Percentiles rank a stretch among this genome's conserved stretches.
These are phyloP conservation scores for Neoboletus magnificus DNA, from an alignment of 768 basidiomycete species.

Conservation along the genomic window DNA sequence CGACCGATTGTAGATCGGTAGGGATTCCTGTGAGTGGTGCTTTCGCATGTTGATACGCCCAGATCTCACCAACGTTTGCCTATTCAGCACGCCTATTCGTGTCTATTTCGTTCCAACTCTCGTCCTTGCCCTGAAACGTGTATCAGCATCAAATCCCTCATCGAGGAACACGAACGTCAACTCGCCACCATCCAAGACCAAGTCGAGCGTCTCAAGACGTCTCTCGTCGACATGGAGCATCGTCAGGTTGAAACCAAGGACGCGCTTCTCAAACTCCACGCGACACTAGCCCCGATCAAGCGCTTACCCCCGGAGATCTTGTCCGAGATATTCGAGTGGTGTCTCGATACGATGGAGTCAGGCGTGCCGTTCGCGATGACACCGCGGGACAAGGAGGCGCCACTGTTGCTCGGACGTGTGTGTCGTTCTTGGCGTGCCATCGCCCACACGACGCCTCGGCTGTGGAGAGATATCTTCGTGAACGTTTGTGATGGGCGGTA, in stretches of 20 bases:
- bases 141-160: slow-evolving; percentile 11
- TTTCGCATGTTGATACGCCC: no score
- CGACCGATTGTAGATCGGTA: not conserved
- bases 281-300: slow-evolving; percentile 20
- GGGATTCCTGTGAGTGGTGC: slow-evolving; percentile 15
- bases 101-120: slow-evolving; percentile 13
- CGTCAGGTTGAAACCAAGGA: slow-evolving; percentile 2
- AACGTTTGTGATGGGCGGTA: slow-evolving; percentile 22
- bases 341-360: slow-evolving; percentile 4
- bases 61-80: not conserved
- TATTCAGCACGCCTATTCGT: slow-evolving; percentile 9
- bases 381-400: slow-evolving; percentile 11
- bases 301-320: slow-evolving; percentile 26
- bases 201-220: not conserved
- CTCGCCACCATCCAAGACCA: slow-evolving; percentile 13
- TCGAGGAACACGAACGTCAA: slow-evolving; percentile 14
- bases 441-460: slow-evolving; percentile 21
- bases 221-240: slow-evolving; percentile 13
- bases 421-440: slow-evolving; percentile 29
- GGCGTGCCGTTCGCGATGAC: not conserved
- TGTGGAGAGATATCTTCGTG: slow-evolving; percentile 25
- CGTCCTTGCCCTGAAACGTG: slow-evolving; percentile 12
- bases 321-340: slow-evolving; percentile 25
- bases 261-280: slow-evolving; percentile 13
- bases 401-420: slow-evolving; percentile 29